Evolutionary conservation across 352 stramenopile species (phyloP).

Genomic region (Pythium dissotocum): DNA sequence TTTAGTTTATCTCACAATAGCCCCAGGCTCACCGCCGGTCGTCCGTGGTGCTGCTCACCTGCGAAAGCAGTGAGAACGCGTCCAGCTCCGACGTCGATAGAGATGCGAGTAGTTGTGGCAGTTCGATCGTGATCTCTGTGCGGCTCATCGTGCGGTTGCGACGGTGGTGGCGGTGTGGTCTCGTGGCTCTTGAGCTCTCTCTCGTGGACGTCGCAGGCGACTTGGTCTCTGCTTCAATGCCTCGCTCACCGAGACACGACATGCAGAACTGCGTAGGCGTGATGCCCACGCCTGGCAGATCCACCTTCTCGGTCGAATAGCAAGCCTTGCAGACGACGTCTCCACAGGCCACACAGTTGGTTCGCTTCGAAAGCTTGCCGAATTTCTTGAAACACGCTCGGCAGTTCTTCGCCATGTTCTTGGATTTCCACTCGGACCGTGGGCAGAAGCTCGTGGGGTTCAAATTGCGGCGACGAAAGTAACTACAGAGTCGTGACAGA

Average conservation of each 20-base stretch:
- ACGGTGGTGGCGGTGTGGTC: not conserved
- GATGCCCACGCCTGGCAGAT: constrained; percentile 33
- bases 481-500: constrained; percentile 39
- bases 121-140: not conserved
- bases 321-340: constrained; percentile 53
- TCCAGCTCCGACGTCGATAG: not conserved
- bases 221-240: constrained; percentile 2
- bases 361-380: constrained; percentile 40
- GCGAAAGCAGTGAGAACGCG: not conserved
- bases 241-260: constrained; percentile 9
- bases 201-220: not conserved
- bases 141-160: constrained; percentile 3
- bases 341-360: constrained; percentile 55
- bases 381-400: constrained; percentile 38
- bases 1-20: not conserved
- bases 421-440: constrained; percentile 45
- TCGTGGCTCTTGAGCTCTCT: not conserved
- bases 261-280: constrained; percentile 13
- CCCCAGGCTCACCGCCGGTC: not conserved
- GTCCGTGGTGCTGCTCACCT: not conserved
- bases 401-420: constrained; percentile 35
- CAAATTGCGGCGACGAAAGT: constrained; percentile 50
- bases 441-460: constrained; percentile 51
- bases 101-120: not conserved
- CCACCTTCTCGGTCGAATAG: constrained; percentile 35